Percentiles rank a stretch among this genome's conserved stretches.
Evolutionary conservation across 2,329 filamentous ascomycete species (phyloP).

Genomic region (Penicillium sp.): DNA sequence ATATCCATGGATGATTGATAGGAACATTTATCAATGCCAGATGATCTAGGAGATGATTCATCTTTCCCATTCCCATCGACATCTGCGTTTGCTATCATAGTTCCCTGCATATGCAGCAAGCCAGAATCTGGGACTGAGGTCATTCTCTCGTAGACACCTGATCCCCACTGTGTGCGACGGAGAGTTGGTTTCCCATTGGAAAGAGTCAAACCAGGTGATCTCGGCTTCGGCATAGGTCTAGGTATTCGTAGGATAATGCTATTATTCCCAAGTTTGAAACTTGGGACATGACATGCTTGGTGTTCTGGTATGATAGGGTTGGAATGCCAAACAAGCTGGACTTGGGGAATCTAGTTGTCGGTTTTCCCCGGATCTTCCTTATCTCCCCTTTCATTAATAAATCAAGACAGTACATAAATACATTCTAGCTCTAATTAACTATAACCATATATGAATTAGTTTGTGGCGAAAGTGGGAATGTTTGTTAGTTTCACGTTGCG

Average conservation of each 20-base stretch:
- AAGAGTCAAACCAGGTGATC: neutral
- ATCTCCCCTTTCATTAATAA: slow-evolving; percentile 1
- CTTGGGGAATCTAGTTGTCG: neutral
- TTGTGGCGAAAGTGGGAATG: neutral
- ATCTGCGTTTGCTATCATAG: neutral
- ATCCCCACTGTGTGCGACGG: slow-evolving; percentile 5
- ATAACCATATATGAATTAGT: neutral
- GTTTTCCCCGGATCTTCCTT: slow-evolving; percentile 19
- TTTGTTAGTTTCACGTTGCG: neutral
- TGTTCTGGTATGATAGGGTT: neutral
- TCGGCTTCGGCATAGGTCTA: neutral
- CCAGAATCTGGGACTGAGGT: neutral
- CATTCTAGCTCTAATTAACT: neutral
- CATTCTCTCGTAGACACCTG: neutral
- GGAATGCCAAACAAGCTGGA: neutral
- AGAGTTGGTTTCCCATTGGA: slow-evolving; percentile 10
- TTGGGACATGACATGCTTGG: neutral
- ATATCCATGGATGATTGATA: neutral
- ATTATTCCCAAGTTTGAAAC: neutral
- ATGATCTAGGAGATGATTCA: neutral
- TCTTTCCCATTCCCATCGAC: neutral
- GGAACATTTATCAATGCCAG: neutral
- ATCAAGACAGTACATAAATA: neutral
- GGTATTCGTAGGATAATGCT: too few relatives aligned
- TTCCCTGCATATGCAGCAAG: slow-evolving; percentile 11